These are phyloP conservation scores for Tarenaya hassleriana DNA, from an alignment of 345 rosid genomes.

Conservation along the genomic window DNA sequence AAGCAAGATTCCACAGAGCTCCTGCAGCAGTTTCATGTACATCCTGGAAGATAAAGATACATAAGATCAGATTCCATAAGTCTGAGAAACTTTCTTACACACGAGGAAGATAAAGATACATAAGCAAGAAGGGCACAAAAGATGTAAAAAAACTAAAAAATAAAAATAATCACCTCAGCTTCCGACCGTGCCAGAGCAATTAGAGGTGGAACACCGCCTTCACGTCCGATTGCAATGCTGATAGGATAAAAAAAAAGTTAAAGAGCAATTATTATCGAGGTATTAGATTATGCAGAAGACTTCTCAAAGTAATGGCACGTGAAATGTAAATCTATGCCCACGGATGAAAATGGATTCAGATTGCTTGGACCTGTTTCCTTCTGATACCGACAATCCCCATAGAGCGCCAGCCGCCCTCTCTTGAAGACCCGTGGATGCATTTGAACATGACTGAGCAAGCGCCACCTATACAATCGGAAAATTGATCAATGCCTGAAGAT, in stretches of 20 bases:
- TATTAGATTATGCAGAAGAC: conserved; percentile 5
- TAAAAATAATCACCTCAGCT: conserved; percentile 45
- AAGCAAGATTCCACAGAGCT: conserved; percentile 87
- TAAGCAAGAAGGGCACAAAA: conserved; percentile 9
- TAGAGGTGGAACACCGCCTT: conserved; percentile 74
- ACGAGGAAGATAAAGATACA: conserved; percentile 5
- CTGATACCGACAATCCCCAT: conserved; percentile 93
- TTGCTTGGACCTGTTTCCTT: conserved; percentile 65
- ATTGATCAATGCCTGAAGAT: conserved; percentile 3
- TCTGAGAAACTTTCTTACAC: too few relatives aligned
- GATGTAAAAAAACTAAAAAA: conserved; percentile 10
- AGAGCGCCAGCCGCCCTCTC: conserved; percentile 99
- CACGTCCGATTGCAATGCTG: conserved; percentile 74
- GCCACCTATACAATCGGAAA: conserved; percentile 48
- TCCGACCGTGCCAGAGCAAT: conserved; percentile 64
- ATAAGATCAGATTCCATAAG: background rate
- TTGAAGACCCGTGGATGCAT: conserved; percentile 91
- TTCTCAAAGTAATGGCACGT: background rate
- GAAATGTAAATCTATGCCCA: background rate
- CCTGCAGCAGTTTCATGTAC: conserved; percentile 93
- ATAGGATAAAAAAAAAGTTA: conserved; percentile 4
- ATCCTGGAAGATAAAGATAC: conserved; percentile 43
- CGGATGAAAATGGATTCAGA: conserved; percentile 2
- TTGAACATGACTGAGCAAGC: conserved; percentile 78
- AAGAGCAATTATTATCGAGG: background rate